A percentile compares a stretch with the other conserved stretches of the same genome.
Conservation (phyloP, 768 basidiomycete genomes). For the Xanthoconium purpureum region DNA sequence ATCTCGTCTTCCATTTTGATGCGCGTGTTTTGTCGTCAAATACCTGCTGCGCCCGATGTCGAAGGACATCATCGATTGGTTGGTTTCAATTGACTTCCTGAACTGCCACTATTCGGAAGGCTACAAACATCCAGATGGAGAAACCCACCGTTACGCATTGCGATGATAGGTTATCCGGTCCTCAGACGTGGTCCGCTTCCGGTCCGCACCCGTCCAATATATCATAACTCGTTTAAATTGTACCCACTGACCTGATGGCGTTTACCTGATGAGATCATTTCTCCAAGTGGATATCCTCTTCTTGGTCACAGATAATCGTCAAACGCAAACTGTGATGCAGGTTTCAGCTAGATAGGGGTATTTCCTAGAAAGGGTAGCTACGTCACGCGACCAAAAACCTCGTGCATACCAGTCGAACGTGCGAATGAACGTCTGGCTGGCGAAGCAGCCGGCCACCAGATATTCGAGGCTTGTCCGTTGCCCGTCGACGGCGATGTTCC, state of each 20-base stretch:
- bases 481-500: not conserved
- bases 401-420: too few relatives aligned
- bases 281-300: not conserved
- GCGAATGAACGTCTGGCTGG: too few relatives aligned
- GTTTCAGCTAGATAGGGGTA: conserved; percentile 8
- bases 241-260: conserved; percentile 14
- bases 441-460: too few relatives aligned
- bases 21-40: conserved; percentile 35
- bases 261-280: conserved; percentile 5
- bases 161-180: conserved; percentile 3
- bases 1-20: conserved; percentile 35
- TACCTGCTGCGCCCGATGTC: conserved; percentile 30
- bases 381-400: not conserved
- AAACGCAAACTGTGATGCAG: conserved; percentile 9
- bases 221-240: conserved; percentile 1
- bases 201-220: not conserved
- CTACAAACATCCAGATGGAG: conserved; percentile 12
- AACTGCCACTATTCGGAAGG: conserved; percentile 9
- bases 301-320: conserved; percentile 12
- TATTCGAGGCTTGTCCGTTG: not conserved
- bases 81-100: conserved; percentile 14
- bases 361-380: not conserved
- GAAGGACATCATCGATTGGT: conserved; percentile 14
- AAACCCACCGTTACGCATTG: not conserved
- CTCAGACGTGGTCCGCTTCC: conserved; percentile 8